phyloP scores from a whole-genome alignment of 2,329 filamentous ascomycete species.

The Colletotrichum eleusines region DNA sequence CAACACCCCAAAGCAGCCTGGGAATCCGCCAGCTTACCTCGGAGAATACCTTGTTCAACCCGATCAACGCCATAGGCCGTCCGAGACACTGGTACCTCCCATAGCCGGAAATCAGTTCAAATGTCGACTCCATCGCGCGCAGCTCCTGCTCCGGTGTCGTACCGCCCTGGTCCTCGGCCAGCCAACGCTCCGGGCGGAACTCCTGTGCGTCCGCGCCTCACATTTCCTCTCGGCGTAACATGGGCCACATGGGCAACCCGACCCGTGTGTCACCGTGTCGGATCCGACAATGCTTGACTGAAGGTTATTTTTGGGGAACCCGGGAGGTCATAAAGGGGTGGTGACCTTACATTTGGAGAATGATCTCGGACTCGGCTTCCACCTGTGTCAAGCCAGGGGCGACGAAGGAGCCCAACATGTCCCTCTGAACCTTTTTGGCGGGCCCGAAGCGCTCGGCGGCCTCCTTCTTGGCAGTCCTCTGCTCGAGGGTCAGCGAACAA shows the following conservation, averaged over 20 bases:
- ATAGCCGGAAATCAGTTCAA: slow-evolving; percentile 55
- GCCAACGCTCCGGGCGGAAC: slow-evolving; percentile 54
- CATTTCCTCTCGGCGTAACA: slow-evolving; percentile 50
- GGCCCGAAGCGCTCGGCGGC: slow-evolving; percentile 59
- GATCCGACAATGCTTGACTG: slow-evolving; percentile 62
- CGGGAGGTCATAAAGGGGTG: neutral
- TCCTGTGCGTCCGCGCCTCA: slow-evolving; percentile 52
- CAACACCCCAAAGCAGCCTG: neutral
- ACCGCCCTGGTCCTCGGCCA: slow-evolving; percentile 40
- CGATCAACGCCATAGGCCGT: slow-evolving; percentile 52
- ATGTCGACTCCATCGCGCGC: slow-evolving; percentile 51
- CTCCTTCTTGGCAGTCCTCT: slow-evolving; percentile 59
- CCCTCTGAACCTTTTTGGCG: slow-evolving; percentile 57
- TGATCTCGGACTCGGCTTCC: slow-evolving; percentile 59
- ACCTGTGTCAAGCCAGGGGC: slow-evolving; percentile 52
- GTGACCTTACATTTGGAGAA: slow-evolving; percentile 51
- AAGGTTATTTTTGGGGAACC: slow-evolving; percentile 30
- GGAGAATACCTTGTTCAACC: slow-evolving; percentile 55
- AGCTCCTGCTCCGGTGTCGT: slow-evolving; percentile 45
- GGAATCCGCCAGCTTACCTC: slow-evolving; percentile 50
- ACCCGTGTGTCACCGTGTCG: slow-evolving; percentile 62
- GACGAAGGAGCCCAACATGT: slow-evolving; percentile 63
- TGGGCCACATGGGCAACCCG: slow-evolving; percentile 50
- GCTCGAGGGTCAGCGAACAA: slow-evolving; percentile 45
- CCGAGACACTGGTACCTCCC: slow-evolving; percentile 55